A percentile compares a stretch with the other conserved stretches of the same genome.
phyloP scores from a whole-genome alignment of 1,139 yeast species.

The Saccharomycopsis crataegensis region DNA sequence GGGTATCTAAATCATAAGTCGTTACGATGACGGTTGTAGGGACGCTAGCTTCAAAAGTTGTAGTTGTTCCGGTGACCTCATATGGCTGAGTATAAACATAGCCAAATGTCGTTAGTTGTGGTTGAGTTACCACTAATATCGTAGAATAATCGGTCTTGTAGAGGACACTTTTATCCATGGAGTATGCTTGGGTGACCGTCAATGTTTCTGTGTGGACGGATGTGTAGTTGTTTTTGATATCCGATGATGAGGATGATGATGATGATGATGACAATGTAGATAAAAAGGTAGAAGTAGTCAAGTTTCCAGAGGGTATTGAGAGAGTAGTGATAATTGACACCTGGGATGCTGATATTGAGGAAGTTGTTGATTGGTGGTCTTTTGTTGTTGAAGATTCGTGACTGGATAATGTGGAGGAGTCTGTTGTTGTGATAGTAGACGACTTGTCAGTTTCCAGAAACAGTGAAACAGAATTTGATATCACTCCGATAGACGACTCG shows the following conservation, averaged over 20 bases:
- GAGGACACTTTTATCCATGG: not conserved
- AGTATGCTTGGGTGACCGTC: not conserved
- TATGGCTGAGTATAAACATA: conserved; percentile 33
- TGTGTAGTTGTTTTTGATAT: not conserved
- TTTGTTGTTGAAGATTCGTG: not conserved
- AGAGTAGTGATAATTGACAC: conserved; percentile 17
- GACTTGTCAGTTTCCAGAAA: too few species aligned
- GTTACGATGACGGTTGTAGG: conserved; percentile 28
- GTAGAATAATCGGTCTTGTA: conserved; percentile 8
- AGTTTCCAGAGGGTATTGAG: conserved; percentile 5
- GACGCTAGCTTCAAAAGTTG: conserved; percentile 33
- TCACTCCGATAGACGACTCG: too few species aligned
- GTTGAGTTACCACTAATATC: not conserved
- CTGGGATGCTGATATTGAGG: not conserved
- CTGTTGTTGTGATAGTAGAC: not conserved
- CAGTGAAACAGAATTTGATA: too few species aligned
- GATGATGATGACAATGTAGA: not conserved
- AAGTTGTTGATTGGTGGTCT: not conserved
- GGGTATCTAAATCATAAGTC: conserved; percentile 21
- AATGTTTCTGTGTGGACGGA: conserved; percentile 1
- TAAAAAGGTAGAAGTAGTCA: not conserved
- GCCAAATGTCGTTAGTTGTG: conserved; percentile 21
- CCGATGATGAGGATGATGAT: not conserved
- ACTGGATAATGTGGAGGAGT: not conserved
- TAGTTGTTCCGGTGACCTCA: conserved; percentile 33